These are phyloP conservation scores for Russula lepida DNA, from an alignment of 768 basidiomycete species.

Conservation along the genomic window DNA sequence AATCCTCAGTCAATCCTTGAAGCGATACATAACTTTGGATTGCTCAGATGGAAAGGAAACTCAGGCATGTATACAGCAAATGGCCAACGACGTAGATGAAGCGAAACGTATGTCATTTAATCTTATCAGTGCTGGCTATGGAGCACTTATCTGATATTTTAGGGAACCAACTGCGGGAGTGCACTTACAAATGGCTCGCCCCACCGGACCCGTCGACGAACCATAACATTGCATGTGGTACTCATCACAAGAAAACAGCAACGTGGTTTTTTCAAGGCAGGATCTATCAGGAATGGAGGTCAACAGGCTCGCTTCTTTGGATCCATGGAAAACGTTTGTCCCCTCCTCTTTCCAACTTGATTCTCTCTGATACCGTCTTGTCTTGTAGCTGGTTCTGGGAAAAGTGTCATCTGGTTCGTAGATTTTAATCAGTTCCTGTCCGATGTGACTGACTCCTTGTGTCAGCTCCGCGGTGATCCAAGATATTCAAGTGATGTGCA, in stretches of 20 bases:
- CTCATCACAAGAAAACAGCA: background rate
- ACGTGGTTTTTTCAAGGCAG: background rate
- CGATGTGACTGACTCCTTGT: background rate
- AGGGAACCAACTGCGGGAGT: background rate
- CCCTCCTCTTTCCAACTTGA: too few relatives aligned
- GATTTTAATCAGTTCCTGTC: background rate
- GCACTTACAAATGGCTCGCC: background rate
- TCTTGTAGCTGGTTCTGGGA: constrained; percentile 5
- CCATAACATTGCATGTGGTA: background rate
- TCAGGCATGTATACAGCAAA: background rate
- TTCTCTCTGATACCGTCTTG: background rate
- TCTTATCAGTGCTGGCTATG: background rate
- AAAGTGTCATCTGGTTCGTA: constrained; percentile 4
- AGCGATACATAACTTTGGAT: too few relatives aligned
- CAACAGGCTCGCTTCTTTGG: background rate
- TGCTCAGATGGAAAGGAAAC: too few relatives aligned
- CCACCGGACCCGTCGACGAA: constrained; percentile 4
- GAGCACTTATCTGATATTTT: background rate
- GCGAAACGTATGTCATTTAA: background rate
- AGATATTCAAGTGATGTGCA: background rate
- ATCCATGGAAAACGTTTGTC: constrained; percentile 3
- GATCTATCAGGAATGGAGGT: background rate
- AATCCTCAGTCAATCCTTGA: too few relatives aligned
- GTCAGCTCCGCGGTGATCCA: constrained; percentile 1
- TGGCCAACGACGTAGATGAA: background rate